Evolutionary conservation across 73 alveolate species (phyloP).

Genomic region (Paramecium tetraurelia): DNA sequence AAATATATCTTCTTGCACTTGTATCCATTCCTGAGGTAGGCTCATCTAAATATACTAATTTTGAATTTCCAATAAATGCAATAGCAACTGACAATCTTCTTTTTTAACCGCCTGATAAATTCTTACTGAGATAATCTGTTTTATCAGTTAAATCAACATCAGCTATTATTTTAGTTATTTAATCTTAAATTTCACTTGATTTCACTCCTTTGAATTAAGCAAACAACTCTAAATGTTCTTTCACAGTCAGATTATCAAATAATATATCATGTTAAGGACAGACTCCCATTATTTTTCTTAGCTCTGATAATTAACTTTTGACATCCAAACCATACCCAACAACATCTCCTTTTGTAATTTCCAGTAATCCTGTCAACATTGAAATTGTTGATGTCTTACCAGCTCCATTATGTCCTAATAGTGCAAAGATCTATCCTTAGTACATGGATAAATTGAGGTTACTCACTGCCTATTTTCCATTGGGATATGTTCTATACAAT

Average conservation of each 20-base stretch:
- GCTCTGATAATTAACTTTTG: slow-evolving; percentile 62
- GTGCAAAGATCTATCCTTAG: slow-evolving; percentile 49
- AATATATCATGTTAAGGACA: slow-evolving; percentile 95
- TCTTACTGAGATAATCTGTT: slow-evolving; percentile 74
- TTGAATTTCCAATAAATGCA: slow-evolving; percentile 94
- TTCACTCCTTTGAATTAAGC: slow-evolving; percentile 88
- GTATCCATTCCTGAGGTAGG: slow-evolving; percentile 99
- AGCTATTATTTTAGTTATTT: slow-evolving; percentile 77
- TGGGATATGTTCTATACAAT: not conserved
- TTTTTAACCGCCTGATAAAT: slow-evolving; percentile 96
- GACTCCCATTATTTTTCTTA: slow-evolving; percentile 88
- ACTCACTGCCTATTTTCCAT: slow-evolving; percentile 28
- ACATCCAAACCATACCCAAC: slow-evolving; percentile 50
- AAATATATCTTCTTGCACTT: slow-evolving; percentile 92
- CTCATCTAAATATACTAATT: slow-evolving; percentile 90
- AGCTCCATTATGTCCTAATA: slow-evolving; percentile 65
- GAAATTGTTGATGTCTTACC: slow-evolving; percentile 64
- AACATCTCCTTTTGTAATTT: slow-evolving; percentile 43
- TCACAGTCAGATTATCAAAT: slow-evolving; percentile 86
- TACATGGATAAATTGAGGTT: slow-evolving; percentile 45
- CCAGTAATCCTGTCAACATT: slow-evolving; percentile 51
- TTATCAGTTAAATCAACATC: slow-evolving; percentile 82
- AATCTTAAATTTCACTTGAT: slow-evolving; percentile 65
- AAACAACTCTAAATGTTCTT: slow-evolving; percentile 90
- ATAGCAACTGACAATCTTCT: slow-evolving; percentile 94